Percentiles rank a stretch among this genome's conserved stretches.
Evolutionary conservation across 164 flowering plant genomes (phyloP).

Genomic region (Umbilicus rupestris): DNA sequence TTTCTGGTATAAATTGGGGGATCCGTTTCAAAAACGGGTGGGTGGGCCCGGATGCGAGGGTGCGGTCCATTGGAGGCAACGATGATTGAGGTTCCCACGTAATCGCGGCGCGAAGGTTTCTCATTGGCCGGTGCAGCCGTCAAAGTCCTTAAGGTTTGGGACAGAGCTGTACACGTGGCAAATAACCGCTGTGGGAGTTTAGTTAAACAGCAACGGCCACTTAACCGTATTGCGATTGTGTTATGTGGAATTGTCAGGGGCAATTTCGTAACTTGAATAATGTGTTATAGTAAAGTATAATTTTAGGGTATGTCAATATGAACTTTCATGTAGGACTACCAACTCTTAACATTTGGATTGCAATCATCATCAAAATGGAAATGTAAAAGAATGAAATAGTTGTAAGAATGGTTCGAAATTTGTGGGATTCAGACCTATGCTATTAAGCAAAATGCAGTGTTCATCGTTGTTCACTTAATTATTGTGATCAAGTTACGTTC

Average conservation of each 20-base stretch:
- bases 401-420: too few relatives aligned
- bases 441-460: too few relatives aligned
- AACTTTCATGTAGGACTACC: too few relatives aligned
- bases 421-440: too few relatives aligned
- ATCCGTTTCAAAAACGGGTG: background rate
- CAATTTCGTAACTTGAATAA: background rate
- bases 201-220: slow-evolving; percentile 1
- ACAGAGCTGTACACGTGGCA: background rate
- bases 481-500: too few relatives aligned
- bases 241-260: background rate
- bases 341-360: too few relatives aligned
- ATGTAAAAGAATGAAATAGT: too few relatives aligned
- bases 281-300: too few relatives aligned
- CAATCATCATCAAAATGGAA: too few relatives aligned
- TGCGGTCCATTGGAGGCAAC: background rate
- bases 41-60: background rate
- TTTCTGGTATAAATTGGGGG: background rate
- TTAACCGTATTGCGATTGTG: background rate
- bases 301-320: too few relatives aligned
- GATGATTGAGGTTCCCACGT: background rate
- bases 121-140: background rate
- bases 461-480: too few relatives aligned
- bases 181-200: background rate
- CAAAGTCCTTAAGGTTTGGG: background rate
- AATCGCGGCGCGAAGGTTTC: background rate